Base-by-base conservation (phyloP, 1,139 yeast genomes). In the Arxiozyma telluris region DNA sequence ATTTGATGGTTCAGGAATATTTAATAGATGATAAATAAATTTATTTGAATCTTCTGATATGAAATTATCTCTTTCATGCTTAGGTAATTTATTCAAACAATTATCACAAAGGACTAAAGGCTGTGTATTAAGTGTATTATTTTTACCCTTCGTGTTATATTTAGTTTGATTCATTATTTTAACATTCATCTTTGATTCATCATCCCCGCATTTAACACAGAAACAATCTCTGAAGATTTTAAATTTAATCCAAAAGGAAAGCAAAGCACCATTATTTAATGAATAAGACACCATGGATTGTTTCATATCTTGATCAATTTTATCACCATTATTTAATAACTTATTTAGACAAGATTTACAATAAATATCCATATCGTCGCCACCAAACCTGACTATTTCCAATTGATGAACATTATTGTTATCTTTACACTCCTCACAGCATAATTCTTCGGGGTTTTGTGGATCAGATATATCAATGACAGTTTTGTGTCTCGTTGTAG, bases 371-470 rank as follows among this genome's bases (percentile, higher is more conserved):
- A 82, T 76, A 59, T 79, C 83, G 22, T 77, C 73, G 23, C 82
- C 78, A 1, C 83, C 86, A 64, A 74, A 79, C 50, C 86, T 66
- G 9, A 78, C 69, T 46, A 82, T 72, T 51, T 72, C 73, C 51
- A 82, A 67, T 60, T 77, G 79, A 63, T 81, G 84, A 49, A 82
- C 74, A 62, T 81, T 82, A 49, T 80, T 81, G 49, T 73, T 63
- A 61, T 80, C 80, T 22, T 73, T 73, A 66, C 87, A 82, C 49
- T 76, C 79, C 62, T 81, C 84, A 66, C 87, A 82, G 57, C 73
- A 75, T 12, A 82, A 64, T 12, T 68, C 64, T 59, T 80, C 83
- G 38, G 70, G 73, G 25, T 46, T 41, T 17, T 47, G 45, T n/a
- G 18, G 49, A 4, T 69, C 58, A 0, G 61, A 54, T 8, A 65